Base-by-base conservation (phyloP, 257 asterid genomes). In the Plectranthus barbatus region DNA sequence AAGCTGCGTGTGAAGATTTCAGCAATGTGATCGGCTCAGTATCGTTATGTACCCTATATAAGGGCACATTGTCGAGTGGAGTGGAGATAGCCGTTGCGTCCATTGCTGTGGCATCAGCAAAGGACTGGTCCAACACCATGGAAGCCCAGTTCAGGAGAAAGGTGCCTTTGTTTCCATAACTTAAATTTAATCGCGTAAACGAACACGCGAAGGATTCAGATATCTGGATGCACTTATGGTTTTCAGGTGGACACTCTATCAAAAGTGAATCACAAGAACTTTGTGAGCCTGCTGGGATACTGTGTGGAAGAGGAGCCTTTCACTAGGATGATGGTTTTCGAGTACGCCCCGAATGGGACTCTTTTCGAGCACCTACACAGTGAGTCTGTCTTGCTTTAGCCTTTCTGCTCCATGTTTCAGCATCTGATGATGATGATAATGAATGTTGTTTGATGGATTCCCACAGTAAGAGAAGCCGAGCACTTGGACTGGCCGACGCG, bases 331-430 rank as follows among this genome's bases (percentile, higher is more conserved):
- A 77, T 91, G 86, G 95, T 88, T 62, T 91, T 91, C 23, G 96
- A 88, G 71, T 91, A 91, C 67, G 96, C 96, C 74, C 90, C 98
- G 21, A 88, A 91, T 42, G 98, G 96, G 60, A 91, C 96, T 2
- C 94, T 91, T 56, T 91, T 88, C 56, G 98, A 91, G 81, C 95
- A 91, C 73, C 72, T 91, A 31, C 96, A 91, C 77, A 75, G 96
- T 91, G 69, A 91, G 98, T 78, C 13, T 33, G 23, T 21, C n/a
- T n/a, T n/a, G n/a, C n/a, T 46, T 49, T 11, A 18, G 4, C 52
- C 36, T 57, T 5, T 26, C 31, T 26, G 31, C 31, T 26, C 31
- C 31, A 2, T 26, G 31, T 5, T 5, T 5, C 5, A 26, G 31
- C 31, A 26, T 5, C 31, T 26, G 31, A 26, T 26, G 2, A 26